phyloP scores from a whole-genome alignment of 176 grass and related monocot genomes.

The Alopecurus myosuroides region DNA sequence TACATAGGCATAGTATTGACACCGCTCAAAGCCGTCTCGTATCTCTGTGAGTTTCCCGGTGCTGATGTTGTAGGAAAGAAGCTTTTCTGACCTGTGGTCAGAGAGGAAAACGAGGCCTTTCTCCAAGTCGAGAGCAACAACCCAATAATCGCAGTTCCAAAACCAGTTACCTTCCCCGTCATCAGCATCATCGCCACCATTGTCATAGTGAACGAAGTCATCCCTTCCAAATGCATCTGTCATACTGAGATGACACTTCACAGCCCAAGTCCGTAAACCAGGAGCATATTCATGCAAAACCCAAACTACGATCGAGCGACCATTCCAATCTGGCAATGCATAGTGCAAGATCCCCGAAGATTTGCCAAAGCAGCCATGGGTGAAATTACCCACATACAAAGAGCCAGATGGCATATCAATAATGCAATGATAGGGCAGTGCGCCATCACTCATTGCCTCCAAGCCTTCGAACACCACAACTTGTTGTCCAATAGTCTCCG shows the following conservation, averaged over 20 bases:
- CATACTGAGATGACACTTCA: constrained; percentile 14
- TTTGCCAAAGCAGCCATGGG: constrained; percentile 28
- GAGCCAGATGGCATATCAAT: too few species aligned
- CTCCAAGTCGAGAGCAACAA: constrained; percentile 20
- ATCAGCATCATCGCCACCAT: not conserved
- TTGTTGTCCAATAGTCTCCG: too few species aligned
- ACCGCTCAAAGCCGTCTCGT: not conserved
- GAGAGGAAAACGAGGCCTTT: not conserved
- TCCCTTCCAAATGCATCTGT: constrained; percentile 17
- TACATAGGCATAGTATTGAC: not conserved
- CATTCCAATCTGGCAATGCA: not conserved
- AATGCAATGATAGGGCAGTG: too few species aligned
- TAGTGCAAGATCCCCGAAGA: constrained; percentile 24
- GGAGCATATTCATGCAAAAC: not conserved
- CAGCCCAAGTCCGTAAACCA: not conserved
- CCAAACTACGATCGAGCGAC: constrained; percentile 17
- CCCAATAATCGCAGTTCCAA: constrained; percentile 21
- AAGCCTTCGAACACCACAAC: too few species aligned
- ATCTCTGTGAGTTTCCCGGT: constrained; percentile 22
- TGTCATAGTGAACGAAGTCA: not conserved
- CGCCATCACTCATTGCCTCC: too few species aligned
- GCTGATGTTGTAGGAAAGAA: constrained; percentile 24
- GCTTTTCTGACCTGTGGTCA: not conserved
- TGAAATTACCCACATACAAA: not conserved
- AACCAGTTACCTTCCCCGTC: not conserved